Evolutionary conservation across 441 rosid genomes (phyloP).

Genomic region (Corymbia citriodora): DNA sequence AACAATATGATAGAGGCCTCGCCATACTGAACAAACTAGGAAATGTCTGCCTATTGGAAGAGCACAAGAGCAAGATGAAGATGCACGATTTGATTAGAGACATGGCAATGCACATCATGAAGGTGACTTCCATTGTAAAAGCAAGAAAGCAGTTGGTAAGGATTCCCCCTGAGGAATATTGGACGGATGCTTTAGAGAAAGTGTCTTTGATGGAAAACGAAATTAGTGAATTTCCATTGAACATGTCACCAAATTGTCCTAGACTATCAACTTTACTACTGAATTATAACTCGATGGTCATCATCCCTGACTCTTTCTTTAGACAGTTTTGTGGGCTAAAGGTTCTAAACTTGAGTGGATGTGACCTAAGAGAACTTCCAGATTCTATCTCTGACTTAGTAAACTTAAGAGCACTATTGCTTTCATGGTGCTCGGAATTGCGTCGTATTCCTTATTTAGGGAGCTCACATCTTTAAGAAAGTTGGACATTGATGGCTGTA

Average conservation of each 20-base stretch:
- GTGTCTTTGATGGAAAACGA: neutral
- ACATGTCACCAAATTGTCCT: neutral
- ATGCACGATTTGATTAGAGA: conserved; percentile 26
- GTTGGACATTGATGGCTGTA: too few species aligned
- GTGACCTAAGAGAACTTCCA: neutral
- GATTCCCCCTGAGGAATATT: neutral
- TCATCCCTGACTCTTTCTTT: neutral
- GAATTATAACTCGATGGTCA: neutral
- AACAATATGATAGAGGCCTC: neutral
- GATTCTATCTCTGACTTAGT: neutral
- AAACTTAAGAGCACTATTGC: neutral
- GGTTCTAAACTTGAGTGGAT: neutral
- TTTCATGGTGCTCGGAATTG: neutral
- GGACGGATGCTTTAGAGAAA: neutral
- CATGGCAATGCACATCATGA: neutral
- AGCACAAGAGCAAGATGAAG: neutral
- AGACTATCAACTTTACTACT: neutral
- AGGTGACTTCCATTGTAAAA: neutral
- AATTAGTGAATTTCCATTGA: neutral
- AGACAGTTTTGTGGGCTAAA: neutral
- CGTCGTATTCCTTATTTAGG: neutral
- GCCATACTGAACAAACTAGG: conserved; percentile 11
- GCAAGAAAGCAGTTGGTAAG: neutral
- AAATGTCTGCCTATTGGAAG: conserved; percentile 6
- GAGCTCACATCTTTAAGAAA: neutral